Percentiles rank a stretch among this genome's conserved stretches.
These are phyloP conservation scores for Conoideocrella luteorostrata DNA, from an alignment of 2,329 filamentous ascomycete genomes.

Conservation along the genomic window DNA sequence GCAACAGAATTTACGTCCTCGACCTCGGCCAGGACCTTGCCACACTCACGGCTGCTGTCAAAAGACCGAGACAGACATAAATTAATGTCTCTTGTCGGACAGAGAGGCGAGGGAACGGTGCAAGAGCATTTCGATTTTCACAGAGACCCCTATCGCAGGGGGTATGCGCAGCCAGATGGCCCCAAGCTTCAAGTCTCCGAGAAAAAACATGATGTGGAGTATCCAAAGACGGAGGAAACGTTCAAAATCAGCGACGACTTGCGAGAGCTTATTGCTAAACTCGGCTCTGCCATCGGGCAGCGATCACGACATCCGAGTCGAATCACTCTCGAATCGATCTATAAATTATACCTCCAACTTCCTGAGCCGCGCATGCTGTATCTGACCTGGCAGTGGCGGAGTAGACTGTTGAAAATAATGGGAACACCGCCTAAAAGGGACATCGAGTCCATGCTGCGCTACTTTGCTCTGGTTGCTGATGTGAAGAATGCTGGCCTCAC, in stretches of 20 bases:
- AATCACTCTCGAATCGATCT: conserved; percentile 38
- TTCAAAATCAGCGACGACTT: conserved; percentile 27
- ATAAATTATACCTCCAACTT: conserved; percentile 41
- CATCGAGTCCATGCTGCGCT: conserved; percentile 65
- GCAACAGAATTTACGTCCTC: conserved; percentile 16
- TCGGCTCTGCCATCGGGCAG: conserved; percentile 34
- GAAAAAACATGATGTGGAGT: conserved; percentile 39
- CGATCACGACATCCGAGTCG: conserved; percentile 36
- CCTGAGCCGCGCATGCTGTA: conserved; percentile 47
- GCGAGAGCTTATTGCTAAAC: conserved; percentile 27
- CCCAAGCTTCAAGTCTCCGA: conserved; percentile 46
- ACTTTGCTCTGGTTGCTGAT: conserved; percentile 77
- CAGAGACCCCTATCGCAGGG: conserved; percentile 46
- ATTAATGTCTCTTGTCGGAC: conserved; percentile 47
- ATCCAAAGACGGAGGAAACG: conserved; percentile 37
- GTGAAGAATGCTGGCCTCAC: conserved; percentile 68
- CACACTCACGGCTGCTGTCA: conserved; percentile 2
- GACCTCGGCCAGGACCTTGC: not conserved
- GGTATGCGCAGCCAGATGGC: conserved; percentile 45
- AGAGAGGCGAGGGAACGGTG: conserved; percentile 39
- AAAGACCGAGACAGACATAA: conserved; percentile 29
- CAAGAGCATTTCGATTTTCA: conserved; percentile 48
- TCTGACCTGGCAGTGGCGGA: conserved; percentile 47
- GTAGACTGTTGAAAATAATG: conserved; percentile 60
- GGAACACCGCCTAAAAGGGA: conserved; percentile 54